A percentile compares a stretch with the other conserved stretches of the same genome.
These are phyloP conservation scores for Ogataea glucozyma DNA, from an alignment of 805 yeast species.

Conservation along the genomic window DNA sequence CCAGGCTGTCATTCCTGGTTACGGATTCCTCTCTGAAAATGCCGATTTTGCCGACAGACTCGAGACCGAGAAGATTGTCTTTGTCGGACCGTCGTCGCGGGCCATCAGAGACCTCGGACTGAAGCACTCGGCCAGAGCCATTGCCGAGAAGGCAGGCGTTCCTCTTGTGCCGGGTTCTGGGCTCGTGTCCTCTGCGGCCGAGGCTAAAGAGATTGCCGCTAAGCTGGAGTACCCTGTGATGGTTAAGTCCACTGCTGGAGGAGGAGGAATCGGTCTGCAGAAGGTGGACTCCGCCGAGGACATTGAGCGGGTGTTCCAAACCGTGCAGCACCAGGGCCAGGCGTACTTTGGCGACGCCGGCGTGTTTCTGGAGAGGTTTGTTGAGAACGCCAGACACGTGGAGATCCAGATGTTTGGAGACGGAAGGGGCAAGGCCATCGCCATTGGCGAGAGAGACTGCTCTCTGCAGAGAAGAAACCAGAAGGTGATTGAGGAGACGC, in stretches of 20 bases:
- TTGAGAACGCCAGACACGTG: slow-evolving; percentile 93
- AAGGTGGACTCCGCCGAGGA: slow-evolving; percentile 84
- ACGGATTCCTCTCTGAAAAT: slow-evolving; percentile 94
- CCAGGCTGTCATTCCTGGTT: slow-evolving; percentile 97
- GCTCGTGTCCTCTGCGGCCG: slow-evolving; percentile 66
- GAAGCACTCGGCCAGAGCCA: slow-evolving; percentile 95
- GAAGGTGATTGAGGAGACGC: slow-evolving; percentile 95
- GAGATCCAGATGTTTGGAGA: slow-evolving; percentile 97
- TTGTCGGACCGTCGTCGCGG: slow-evolving; percentile 96
- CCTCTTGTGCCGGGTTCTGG: slow-evolving; percentile 98
- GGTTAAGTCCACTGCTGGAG: slow-evolving; percentile 98
- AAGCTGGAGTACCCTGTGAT: slow-evolving; percentile 83
- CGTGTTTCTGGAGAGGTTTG: slow-evolving; percentile 91
- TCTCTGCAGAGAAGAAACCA: slow-evolving; percentile 97
- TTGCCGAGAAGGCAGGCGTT: slow-evolving; percentile 88
- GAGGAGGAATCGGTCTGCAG: slow-evolving; percentile 98
- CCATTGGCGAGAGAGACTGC: slow-evolving; percentile 96
- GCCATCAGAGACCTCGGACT: slow-evolving; percentile 89
- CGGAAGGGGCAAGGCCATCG: slow-evolving; percentile 89
- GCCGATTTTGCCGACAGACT: slow-evolving; percentile 94
- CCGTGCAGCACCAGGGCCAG: slow-evolving; percentile 92
- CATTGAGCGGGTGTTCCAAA: slow-evolving; percentile 78
- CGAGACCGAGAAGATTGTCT: slow-evolving; percentile 76
- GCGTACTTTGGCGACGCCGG: slow-evolving; percentile 95
- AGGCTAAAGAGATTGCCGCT: slow-evolving; percentile 75